These are phyloP conservation scores for Rhizophora apiculata DNA, from an alignment of 345 rosid species.

Conservation along the genomic window DNA sequence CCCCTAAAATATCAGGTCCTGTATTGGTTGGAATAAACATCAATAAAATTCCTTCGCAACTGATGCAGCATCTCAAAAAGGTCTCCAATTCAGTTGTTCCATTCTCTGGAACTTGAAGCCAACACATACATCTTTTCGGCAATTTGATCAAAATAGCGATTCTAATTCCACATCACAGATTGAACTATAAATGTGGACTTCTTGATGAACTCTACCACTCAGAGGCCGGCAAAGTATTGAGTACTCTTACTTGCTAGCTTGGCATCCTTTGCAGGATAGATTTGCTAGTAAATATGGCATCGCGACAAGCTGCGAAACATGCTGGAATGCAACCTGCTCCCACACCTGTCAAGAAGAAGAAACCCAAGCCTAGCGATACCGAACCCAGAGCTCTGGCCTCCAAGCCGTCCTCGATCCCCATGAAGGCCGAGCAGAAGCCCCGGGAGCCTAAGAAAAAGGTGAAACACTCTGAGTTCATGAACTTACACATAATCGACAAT, in stretches of 20 bases:
- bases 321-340: conserved; percentile 22
- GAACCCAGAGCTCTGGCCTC: conserved; percentile 33
- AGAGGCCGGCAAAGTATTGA: conserved; percentile 13
- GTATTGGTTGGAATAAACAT: conserved; percentile 28
- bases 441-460: conserved; percentile 27
- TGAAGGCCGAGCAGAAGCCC: conserved; percentile 17
- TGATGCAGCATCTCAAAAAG: conserved; percentile 19
- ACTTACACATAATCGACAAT: background rate
- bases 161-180: conserved; percentile 13
- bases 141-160: conserved; percentile 17
- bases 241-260: background rate
- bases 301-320: conserved; percentile 52
- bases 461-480: background rate
- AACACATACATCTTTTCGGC: background rate
- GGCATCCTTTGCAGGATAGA: background rate
- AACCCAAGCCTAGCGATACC: conserved; percentile 9
- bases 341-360: conserved; percentile 38
- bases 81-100: conserved; percentile 19
- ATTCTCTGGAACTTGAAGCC: conserved; percentile 20
- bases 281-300: conserved; percentile 37
- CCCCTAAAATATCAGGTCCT: background rate
- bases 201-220: background rate
- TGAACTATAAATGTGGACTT: conserved; percentile 21
- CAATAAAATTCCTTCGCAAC: conserved; percentile 32
- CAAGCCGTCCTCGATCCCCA: conserved; percentile 3